Evolutionary conservation across 2,329 filamentous ascomycete species (phyloP).

Genomic region (Fusarium oxysporum): DNA sequence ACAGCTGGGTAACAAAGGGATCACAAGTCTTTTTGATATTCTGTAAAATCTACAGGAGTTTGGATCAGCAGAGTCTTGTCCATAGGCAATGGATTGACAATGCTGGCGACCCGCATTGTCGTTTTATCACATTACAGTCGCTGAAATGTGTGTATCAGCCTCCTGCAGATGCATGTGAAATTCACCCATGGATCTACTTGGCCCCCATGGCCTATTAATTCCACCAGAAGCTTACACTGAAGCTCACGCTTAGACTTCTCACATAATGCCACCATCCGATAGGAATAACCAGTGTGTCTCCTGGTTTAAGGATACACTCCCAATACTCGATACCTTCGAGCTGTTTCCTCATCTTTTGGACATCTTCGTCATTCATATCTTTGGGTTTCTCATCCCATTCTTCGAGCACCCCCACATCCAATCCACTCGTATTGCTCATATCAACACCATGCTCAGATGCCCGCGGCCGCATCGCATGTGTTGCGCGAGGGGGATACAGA

Average conservation of each 20-base stretch:
- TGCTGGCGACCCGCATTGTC: background rate
- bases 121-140: background rate
- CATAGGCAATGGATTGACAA: background rate
- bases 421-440: constrained; percentile 88
- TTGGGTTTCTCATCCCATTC: constrained; percentile 62
- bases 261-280: constrained; percentile 99
- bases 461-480: constrained; percentile 68
- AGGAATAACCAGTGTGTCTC: constrained; percentile 90
- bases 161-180: background rate
- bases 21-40: background rate
- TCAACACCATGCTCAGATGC: constrained; percentile 77
- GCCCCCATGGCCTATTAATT: constrained; percentile 56
- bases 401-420: constrained; percentile 80
- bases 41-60: background rate
- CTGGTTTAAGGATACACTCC: constrained; percentile 82
- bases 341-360: constrained; percentile 53
- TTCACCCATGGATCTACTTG: background rate
- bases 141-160: background rate
- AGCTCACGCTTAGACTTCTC: constrained; percentile 83
- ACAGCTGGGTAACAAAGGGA: constrained; percentile 28
- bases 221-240: constrained; percentile 99
- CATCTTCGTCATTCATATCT: constrained; percentile 46
- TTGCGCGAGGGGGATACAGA: constrained; percentile 78
- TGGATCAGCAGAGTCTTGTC: background rate
- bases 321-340: constrained; percentile 74